Percentiles rank a stretch among this genome's conserved stretches.
Evolutionary conservation across 148 eudicot genomes (phyloP).

Genomic region (Dianthus caryophyllus): DNA sequence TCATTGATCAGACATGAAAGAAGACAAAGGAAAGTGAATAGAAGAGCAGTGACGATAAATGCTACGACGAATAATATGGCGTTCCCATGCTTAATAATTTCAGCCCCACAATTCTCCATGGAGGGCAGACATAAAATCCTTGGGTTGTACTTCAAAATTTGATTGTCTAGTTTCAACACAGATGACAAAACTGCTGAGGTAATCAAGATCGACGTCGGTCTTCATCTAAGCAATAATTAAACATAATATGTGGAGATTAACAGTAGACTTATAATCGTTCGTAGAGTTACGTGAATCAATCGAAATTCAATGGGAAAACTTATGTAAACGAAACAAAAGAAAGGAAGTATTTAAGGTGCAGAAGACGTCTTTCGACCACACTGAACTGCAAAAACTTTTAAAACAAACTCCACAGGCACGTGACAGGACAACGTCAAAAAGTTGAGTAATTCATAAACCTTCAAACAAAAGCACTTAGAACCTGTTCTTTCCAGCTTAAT

Average conservation of each 20-base stretch:
- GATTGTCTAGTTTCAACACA: not conserved
- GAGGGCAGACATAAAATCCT: slow-evolving; percentile 8
- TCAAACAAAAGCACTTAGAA: too few species aligned
- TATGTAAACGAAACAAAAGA: not conserved
- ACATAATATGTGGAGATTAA: not conserved
- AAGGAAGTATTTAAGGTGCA: not conserved
- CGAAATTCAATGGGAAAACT: not conserved
- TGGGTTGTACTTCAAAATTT: not conserved
- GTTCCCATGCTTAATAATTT: not conserved
- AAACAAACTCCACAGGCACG: too few species aligned
- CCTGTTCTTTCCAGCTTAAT: too few species aligned
- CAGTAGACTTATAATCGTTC: not conserved
- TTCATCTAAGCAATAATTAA: not conserved
- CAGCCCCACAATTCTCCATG: not conserved
- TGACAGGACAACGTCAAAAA: not conserved
- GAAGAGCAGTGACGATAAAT: not conserved
- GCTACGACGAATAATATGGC: not conserved
- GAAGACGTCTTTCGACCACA: not conserved
- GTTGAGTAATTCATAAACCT: too few species aligned
- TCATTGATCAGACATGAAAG: not conserved
- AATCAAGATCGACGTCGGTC: not conserved
- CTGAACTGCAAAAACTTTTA: not conserved
- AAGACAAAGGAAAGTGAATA: not conserved
- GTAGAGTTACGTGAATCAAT: not conserved
- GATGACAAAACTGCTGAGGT: not conserved